These are phyloP conservation scores for Phragmites australis DNA, from an alignment of 176 grass and related monocot genomes.

Conservation along the genomic window DNA sequence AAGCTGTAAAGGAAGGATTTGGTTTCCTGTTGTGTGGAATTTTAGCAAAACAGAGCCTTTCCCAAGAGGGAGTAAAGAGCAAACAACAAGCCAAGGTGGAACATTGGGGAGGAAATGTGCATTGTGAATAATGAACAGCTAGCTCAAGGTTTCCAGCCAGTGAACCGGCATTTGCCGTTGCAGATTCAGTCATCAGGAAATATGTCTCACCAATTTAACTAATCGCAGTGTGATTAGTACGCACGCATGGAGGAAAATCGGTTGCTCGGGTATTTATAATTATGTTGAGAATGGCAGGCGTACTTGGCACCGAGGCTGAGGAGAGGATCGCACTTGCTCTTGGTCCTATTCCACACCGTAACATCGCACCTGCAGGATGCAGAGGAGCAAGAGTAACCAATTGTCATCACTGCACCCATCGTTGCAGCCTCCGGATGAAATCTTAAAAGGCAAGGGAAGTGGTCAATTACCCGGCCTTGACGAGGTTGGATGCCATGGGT, in stretches of 20 bases:
- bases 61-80: slow-evolving; percentile 13
- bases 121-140: not conserved
- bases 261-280: no score
- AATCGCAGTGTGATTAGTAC: not conserved
- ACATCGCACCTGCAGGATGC: slow-evolving; percentile 62
- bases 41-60: not conserved
- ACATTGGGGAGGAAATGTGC: not conserved
- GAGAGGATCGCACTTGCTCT: slow-evolving; percentile 84
- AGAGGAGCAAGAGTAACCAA: not conserved
- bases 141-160: no score
- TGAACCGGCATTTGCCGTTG: not conserved
- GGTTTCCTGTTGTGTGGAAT: slow-evolving; percentile 7
- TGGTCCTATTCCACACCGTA: slow-evolving; percentile 87
- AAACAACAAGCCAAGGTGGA: not conserved
- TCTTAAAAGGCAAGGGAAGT: not conserved
- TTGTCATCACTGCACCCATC: not conserved
- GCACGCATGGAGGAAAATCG: not conserved
- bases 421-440: not conserved
- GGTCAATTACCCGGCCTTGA: slow-evolving; percentile 58
- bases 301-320: slow-evolving; percentile 76
- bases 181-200: not conserved
- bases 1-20: not conserved
- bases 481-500: slow-evolving; percentile 82
- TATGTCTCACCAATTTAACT: not conserved
- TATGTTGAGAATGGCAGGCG: not conserved